These are phyloP conservation scores for Lenzites betulinus DNA, from an alignment of 768 basidiomycete genomes.

Conservation along the genomic window DNA sequence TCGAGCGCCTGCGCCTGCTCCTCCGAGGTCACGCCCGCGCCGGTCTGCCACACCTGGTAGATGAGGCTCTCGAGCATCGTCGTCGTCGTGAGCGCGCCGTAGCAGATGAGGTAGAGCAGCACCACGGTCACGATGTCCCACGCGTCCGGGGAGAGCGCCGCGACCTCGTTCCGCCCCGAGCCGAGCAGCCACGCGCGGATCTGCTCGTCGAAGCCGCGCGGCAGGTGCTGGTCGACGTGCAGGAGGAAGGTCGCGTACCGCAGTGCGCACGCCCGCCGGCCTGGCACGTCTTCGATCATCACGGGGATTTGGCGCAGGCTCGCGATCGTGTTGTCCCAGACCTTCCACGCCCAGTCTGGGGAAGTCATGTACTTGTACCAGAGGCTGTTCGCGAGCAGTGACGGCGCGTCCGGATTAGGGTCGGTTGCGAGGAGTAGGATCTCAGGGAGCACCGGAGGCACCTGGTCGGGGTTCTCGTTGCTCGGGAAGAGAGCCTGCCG, in stretches of 20 bases:
- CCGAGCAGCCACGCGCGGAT: slow-evolving; percentile 74
- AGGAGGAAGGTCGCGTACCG: slow-evolving; percentile 72
- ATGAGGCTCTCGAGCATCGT: slow-evolving; percentile 73
- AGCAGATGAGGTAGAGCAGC: slow-evolving; percentile 62
- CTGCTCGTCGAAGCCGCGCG: slow-evolving; percentile 68
- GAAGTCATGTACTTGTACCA: slow-evolving; percentile 84
- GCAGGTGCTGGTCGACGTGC: slow-evolving; percentile 77
- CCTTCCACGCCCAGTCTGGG: slow-evolving; percentile 75
- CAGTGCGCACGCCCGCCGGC: slow-evolving; percentile 54
- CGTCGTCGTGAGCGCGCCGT: slow-evolving; percentile 69
- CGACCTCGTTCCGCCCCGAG: slow-evolving; percentile 63
- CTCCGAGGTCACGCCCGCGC: slow-evolving; percentile 41
- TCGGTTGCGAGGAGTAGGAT: slow-evolving; percentile 68
- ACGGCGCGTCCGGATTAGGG: slow-evolving; percentile 59
- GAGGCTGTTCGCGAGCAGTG: slow-evolving; percentile 69
- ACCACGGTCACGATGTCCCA: slow-evolving; percentile 71
- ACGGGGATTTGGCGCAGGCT: slow-evolving; percentile 68
- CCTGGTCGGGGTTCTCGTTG: slow-evolving; percentile 35
- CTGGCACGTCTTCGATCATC: slow-evolving; percentile 50
- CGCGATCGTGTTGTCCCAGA: slow-evolving; percentile 82
- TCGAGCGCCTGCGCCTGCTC: slow-evolving; percentile 45
- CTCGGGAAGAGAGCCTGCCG: slow-evolving; percentile 45
- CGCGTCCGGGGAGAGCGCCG: slow-evolving; percentile 55
- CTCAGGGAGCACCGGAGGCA: slow-evolving; percentile 53
- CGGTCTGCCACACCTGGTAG: slow-evolving; percentile 75